Conservation (phyloP, 306 rosid species). For the Vigna reflexopilosa region DNA sequence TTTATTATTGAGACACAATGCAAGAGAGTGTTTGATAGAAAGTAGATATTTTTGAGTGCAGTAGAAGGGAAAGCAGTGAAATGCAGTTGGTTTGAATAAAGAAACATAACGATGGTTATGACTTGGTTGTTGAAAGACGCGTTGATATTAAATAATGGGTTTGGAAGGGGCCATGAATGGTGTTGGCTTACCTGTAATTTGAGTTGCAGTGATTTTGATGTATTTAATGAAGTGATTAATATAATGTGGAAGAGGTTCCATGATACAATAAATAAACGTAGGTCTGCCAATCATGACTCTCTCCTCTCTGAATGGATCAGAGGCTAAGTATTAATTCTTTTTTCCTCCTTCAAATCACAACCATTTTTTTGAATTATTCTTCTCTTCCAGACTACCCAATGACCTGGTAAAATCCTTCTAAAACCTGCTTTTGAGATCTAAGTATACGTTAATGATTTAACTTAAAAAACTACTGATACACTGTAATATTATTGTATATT, state of each 20-base stretch:
- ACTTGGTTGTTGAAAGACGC: slow-evolving; percentile 53
- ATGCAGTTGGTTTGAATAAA: no score
- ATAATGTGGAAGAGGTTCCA: no score
- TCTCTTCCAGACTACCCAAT: background rate
- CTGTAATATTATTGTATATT: no score
- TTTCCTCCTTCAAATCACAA: no score
- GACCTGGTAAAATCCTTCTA: background rate
- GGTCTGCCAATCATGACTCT: background rate
- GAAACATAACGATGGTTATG: background rate
- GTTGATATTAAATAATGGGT: slow-evolving; percentile 42
- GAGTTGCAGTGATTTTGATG: background rate
- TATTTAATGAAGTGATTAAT: no score
- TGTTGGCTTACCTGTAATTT: background rate
- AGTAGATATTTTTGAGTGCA: no score
- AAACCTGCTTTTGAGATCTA: no score
- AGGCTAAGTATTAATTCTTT: background rate
- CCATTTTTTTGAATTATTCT: background rate
- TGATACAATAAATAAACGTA: background rate
- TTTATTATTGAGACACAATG: no score
- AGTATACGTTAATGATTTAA: no score
- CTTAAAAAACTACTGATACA: no score
- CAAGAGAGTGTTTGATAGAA: no score
- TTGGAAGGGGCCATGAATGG: background rate
- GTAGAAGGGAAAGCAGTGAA: no score
- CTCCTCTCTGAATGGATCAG: background rate